These are phyloP conservation scores for Ogataea ganodermae DNA, from an alignment of 805 yeast genomes.

Conservation along the genomic window DNA sequence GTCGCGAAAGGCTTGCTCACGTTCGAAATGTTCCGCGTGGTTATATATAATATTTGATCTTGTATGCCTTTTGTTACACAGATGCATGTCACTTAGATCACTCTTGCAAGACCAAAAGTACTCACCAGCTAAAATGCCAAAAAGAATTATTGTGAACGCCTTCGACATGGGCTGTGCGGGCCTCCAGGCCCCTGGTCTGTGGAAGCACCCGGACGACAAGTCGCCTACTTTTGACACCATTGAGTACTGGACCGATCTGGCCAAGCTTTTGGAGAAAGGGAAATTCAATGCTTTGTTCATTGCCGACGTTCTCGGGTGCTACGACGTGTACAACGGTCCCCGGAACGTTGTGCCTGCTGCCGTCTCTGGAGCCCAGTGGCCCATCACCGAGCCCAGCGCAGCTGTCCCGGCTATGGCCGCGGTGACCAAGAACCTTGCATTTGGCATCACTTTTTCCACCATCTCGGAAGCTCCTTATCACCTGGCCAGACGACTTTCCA, in stretches of 20 bases:
- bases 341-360: conserved; percentile 29
- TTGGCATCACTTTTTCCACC: conserved; percentile 44
- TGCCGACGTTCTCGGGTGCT: conserved; percentile 44
- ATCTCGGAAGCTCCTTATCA: conserved; percentile 38
- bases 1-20: no score
- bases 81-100: not conserved
- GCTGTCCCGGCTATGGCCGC: conserved; percentile 45
- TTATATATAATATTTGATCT: no score
- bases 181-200: conserved; percentile 21
- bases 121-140: conserved; percentile 3
- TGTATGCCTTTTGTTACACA: not conserved
- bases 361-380: conserved; percentile 36
- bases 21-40: no score
- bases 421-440: conserved; percentile 39
- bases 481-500: conserved; percentile 43
- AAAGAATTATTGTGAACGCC: conserved; percentile 34
- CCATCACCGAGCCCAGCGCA: conserved; percentile 42
- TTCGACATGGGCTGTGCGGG: conserved; percentile 39
- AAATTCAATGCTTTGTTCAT: conserved; percentile 42
- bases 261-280: conserved; percentile 41
- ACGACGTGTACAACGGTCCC: conserved; percentile 43
- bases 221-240: conserved; percentile 30
- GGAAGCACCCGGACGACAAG: conserved; percentile 43
- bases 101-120: no score
- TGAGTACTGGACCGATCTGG: conserved; percentile 41